phyloP scores from a whole-genome alignment of 2,329 filamentous ascomycete species.

The Monilinia fructigena region DNA sequence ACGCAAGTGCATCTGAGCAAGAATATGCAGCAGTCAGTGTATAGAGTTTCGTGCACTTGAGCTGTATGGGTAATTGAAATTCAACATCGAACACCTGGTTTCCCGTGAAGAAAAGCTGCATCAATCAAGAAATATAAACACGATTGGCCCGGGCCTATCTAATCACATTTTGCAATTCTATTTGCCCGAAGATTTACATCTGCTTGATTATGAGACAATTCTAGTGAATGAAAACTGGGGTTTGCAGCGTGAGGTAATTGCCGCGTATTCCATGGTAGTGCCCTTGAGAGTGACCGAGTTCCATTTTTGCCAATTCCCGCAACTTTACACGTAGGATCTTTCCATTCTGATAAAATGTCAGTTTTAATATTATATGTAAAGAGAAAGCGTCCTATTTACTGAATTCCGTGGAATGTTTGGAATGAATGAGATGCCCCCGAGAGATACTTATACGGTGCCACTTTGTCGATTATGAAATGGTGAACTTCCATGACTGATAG shows the following conservation, averaged over 20 bases:
- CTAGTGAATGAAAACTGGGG: background rate
- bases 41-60: background rate
- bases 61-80: background rate
- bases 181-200: too few relatives aligned
- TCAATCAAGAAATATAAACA: background rate
- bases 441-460: constrained; percentile 4
- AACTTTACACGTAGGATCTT: background rate
- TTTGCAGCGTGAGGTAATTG: background rate
- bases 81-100: background rate
- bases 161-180: background rate
- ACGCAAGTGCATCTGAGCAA: background rate
- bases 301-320: background rate
- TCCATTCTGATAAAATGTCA: background rate
- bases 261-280: background rate
- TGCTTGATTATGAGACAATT: background rate
- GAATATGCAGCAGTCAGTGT: background rate
- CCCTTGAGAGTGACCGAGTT: background rate
- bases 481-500: background rate
- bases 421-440: constrained; percentile 7
- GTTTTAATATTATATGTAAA: background rate
- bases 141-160: background rate
- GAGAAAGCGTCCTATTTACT: background rate
- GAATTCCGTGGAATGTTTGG: background rate
- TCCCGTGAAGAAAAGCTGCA: background rate
- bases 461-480: background rate